Conservation (phyloP, 805 yeast species). For the Zygosaccharomyces siamensis region DNA sequence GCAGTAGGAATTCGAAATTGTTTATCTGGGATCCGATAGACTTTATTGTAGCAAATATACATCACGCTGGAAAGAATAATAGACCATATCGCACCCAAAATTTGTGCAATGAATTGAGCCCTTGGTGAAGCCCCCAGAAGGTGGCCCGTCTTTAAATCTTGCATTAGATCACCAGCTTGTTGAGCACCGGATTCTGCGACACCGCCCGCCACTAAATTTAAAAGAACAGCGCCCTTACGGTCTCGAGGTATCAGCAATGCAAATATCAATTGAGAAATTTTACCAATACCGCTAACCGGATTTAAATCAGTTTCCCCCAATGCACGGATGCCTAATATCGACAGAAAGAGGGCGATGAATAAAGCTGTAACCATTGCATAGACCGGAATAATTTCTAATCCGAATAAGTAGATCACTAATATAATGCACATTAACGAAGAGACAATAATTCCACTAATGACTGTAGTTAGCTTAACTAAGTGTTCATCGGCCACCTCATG, state of each 20-base stretch:
- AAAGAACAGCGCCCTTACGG: constrained; percentile 76
- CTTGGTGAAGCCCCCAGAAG: constrained; percentile 85
- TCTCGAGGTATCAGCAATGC: constrained; percentile 70
- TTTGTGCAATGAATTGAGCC: constrained; percentile 87
- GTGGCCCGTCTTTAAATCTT: constrained; percentile 92
- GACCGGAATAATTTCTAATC: constrained; percentile 56
- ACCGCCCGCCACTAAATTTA: constrained; percentile 91
- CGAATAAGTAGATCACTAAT: constrained; percentile 65
- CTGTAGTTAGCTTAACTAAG: constrained; percentile 47
- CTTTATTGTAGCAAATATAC: constrained; percentile 74
- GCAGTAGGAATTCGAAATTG: constrained; percentile 91
- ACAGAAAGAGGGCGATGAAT: constrained; percentile 67
- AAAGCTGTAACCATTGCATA: constrained; percentile 67
- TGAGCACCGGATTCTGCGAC: constrained; percentile 98
- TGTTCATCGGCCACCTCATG: constrained; percentile 41
- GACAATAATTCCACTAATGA: constrained; percentile 53
- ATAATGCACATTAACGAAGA: constrained; percentile 67
- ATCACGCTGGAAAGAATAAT: constrained; percentile 72
- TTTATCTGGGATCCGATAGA: constrained; percentile 79
- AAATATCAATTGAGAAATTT: constrained; percentile 82
- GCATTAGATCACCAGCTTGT: constrained; percentile 98
- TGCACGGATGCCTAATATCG: constrained; percentile 87
- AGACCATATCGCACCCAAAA: constrained; percentile 84
- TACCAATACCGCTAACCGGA: constrained; percentile 96
- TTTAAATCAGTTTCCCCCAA: constrained; percentile 94